Evolutionary conservation across 768 basidiomycete genomes (phyloP).

Genomic region (Amanita molliuscula): DNA sequence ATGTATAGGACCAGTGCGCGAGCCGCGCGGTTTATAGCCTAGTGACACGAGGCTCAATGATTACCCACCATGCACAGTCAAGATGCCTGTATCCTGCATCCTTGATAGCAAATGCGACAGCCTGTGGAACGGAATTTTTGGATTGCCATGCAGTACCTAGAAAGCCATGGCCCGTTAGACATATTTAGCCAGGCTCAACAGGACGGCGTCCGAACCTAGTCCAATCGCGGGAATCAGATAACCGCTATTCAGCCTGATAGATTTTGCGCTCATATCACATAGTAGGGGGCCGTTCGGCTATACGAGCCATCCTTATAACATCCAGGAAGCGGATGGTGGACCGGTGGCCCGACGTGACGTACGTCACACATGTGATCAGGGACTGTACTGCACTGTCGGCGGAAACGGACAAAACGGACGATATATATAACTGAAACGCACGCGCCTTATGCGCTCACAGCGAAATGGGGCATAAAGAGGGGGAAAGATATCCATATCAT

Average conservation of each 20-base stretch:
- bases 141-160: constrained; percentile 81
- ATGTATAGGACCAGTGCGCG: neutral
- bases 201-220: constrained; percentile 35
- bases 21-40: neutral
- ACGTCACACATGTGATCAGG: no score
- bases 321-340: no score
- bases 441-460: no score
- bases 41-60: neutral
- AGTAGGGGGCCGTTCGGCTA: neutral
- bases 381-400: no score
- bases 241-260: constrained; percentile 47
- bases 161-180: constrained; percentile 7
- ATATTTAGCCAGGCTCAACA: constrained; percentile 1
- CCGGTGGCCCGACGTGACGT: no score
- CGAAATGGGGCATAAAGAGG: no score
- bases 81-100: constrained; percentile 68
- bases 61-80: constrained; percentile 48
- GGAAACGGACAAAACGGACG: no score
- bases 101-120: constrained; percentile 68
- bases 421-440: no score
- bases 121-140: constrained; percentile 41
- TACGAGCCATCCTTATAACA: no score
- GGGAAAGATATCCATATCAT: no score
- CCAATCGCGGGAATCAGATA: constrained; percentile 44
- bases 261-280: neutral